Percentiles rank a stretch among this genome's conserved stretches.
Evolutionary conservation across 495 filamentous ascomycete species (phyloP).

Genomic region (Aspergillus kassunensis): DNA sequence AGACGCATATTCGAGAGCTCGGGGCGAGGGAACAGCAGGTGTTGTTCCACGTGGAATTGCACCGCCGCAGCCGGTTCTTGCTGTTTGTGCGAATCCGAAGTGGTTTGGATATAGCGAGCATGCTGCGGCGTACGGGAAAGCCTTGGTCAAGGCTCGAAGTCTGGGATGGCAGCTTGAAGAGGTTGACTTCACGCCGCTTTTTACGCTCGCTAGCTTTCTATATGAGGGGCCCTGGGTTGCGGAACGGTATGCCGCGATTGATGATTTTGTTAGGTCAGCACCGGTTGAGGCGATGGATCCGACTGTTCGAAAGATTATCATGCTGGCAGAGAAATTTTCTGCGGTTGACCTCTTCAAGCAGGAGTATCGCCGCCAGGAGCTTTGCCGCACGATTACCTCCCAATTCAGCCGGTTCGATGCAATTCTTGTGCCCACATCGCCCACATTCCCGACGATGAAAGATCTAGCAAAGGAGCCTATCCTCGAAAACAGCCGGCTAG

Average conservation of each 20-base stretch:
- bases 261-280: constrained; percentile 5
- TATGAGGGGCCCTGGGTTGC: constrained; percentile 22
- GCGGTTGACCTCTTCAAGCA: constrained; percentile 12
- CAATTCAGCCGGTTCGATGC: constrained; percentile 44
- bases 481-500: constrained; percentile 49
- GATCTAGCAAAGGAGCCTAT: constrained; percentile 56
- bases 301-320: constrained; percentile 14
- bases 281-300: constrained; percentile 13
- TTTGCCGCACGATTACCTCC: constrained; percentile 9
- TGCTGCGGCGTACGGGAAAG: constrained; percentile 42
- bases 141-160: constrained; percentile 32
- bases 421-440: constrained; percentile 58
- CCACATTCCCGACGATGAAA: constrained; percentile 54
- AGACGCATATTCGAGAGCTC: constrained; percentile 57
- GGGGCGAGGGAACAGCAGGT: constrained; percentile 9
- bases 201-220: constrained; percentile 11
- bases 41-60: constrained; percentile 44
- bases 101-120: constrained; percentile 32
- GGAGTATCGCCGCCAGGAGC: constrained; percentile 15
- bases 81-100: constrained; percentile 37
- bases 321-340: constrained; percentile 15
- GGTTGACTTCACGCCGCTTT: constrained; percentile 46
- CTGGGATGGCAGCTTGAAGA: constrained; percentile 42
- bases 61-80: constrained; percentile 37
- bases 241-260: constrained; percentile 18